Evolutionary conservation across 257 asterid genomes (phyloP).

Genomic region (Lycium ferocissimum): DNA sequence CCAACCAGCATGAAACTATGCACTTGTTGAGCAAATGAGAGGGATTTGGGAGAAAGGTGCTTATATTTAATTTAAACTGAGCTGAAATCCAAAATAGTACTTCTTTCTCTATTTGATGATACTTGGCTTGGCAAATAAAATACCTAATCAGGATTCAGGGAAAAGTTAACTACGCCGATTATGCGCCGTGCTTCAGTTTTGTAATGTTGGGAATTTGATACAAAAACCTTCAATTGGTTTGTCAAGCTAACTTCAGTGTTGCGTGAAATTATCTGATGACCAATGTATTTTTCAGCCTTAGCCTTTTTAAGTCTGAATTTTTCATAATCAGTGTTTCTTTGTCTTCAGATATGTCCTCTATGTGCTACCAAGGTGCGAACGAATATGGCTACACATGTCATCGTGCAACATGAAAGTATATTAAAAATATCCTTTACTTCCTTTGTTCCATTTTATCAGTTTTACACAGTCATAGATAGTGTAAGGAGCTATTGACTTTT

Average conservation of each 20-base stretch:
- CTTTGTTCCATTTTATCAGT: slow-evolving; percentile 15
- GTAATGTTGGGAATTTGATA: slow-evolving; percentile 4
- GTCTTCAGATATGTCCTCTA: slow-evolving; percentile 87
- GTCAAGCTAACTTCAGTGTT: background rate
- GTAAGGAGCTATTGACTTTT: slow-evolving; percentile 17
- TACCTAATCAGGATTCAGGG: background rate
- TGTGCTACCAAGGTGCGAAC: slow-evolving; percentile 70
- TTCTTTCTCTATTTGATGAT: background rate
- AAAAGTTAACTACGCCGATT: background rate
- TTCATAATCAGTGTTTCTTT: slow-evolving; percentile 38
- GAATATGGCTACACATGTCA: slow-evolving; percentile 88
- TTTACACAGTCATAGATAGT: background rate
- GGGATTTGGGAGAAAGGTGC: background rate
- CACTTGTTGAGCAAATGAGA: background rate
- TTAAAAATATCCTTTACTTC: slow-evolving; percentile 84
- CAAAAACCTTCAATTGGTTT: background rate
- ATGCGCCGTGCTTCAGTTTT: background rate
- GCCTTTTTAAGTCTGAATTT: slow-evolving; percentile 1
- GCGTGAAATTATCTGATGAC: slow-evolving; percentile 10
- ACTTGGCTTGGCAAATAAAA: background rate
- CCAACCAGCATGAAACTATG: background rate
- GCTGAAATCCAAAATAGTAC: background rate
- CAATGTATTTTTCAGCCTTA: background rate
- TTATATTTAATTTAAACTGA: background rate
- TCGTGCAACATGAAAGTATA: slow-evolving; percentile 75